Evolutionary conservation across 2,329 filamentous ascomycete genomes (phyloP).

Genomic region (Alternaria brassicicola): DNA sequence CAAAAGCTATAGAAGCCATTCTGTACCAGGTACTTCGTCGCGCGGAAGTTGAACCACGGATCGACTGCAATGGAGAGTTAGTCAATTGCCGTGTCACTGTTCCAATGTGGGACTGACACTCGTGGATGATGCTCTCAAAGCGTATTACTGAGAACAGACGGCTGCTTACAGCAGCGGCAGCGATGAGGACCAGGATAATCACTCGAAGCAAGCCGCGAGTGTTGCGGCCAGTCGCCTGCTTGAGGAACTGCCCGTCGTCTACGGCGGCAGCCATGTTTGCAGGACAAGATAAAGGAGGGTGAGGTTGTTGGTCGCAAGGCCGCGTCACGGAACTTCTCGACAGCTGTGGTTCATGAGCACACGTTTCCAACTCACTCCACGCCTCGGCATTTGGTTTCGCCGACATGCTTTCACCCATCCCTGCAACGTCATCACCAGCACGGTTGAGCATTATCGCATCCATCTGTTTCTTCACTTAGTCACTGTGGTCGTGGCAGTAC

Average conservation of each 20-base stretch:
- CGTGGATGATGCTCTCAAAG: constrained; percentile 99
- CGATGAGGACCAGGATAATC: constrained; percentile 89
- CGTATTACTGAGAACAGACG: constrained; percentile 98
- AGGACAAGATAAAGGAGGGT: constrained; percentile 24
- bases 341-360: constrained; percentile 33
- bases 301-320: constrained; percentile 38
- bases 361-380: constrained; percentile 37
- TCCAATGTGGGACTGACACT: constrained; percentile 71
- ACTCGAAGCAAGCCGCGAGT: constrained; percentile 85
- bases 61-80: constrained; percentile 70
- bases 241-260: constrained; percentile 63
- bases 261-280: constrained; percentile 47
- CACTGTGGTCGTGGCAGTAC: not conserved
- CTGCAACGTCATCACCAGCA: constrained; percentile 7
- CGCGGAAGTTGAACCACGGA: constrained; percentile 99
- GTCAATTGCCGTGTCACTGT: constrained; percentile 25
- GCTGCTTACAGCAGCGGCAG: constrained; percentile 87
- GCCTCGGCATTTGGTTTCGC: constrained; percentile 31
- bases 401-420: constrained; percentile 12
- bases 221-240: constrained; percentile 79
- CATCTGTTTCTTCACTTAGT: not conserved
- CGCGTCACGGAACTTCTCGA: constrained; percentile 45
- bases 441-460: not conserved
- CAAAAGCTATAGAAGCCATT: constrained; percentile 99
- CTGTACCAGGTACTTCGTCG: constrained; percentile 95